Evolutionary conservation across 1,284 basidiomycete species (phyloP).

Genomic region (Boletellus deceptivus): DNA sequence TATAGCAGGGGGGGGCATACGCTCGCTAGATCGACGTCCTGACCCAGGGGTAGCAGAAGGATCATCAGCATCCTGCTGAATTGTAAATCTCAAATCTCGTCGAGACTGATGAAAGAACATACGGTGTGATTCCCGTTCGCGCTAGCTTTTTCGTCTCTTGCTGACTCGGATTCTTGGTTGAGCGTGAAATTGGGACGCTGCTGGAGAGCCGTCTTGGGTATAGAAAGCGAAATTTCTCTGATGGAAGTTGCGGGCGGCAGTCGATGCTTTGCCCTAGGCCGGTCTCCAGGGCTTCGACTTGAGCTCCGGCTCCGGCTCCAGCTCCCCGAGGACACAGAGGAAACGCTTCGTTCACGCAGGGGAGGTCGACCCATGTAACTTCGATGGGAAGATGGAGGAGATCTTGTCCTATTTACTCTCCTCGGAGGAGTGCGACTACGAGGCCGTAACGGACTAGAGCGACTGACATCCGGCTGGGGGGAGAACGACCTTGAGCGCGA

Average conservation of each 20-base stretch:
- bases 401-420: conserved; percentile 26
- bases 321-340: conserved; percentile 46
- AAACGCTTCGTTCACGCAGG: conserved; percentile 44
- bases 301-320: conserved; percentile 53
- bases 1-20: conserved; percentile 32
- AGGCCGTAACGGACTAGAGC: conserved; percentile 42
- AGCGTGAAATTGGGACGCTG: conserved; percentile 21
- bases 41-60: conserved; percentile 22
- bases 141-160: conserved; percentile 27
- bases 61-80: conserved; percentile 13
- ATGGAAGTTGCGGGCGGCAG: conserved; percentile 52
- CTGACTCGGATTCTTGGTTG: conserved; percentile 25
- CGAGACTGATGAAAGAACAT: conserved; percentile 17
- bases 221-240: conserved; percentile 38
- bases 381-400: conserved; percentile 41
- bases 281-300: conserved; percentile 49
- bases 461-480: conserved; percentile 52
- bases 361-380: conserved; percentile 28
- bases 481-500: conserved; percentile 61
- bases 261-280: conserved; percentile 58
- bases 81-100: conserved; percentile 10
- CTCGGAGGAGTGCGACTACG: conserved; percentile 38
- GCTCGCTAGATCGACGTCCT: conserved; percentile 24
- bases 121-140: conserved; percentile 37
- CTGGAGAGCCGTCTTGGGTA: conserved; percentile 32